phyloP scores from a whole-genome alignment of 176 grass and related monocot species.

The Zea luxurians region DNA sequence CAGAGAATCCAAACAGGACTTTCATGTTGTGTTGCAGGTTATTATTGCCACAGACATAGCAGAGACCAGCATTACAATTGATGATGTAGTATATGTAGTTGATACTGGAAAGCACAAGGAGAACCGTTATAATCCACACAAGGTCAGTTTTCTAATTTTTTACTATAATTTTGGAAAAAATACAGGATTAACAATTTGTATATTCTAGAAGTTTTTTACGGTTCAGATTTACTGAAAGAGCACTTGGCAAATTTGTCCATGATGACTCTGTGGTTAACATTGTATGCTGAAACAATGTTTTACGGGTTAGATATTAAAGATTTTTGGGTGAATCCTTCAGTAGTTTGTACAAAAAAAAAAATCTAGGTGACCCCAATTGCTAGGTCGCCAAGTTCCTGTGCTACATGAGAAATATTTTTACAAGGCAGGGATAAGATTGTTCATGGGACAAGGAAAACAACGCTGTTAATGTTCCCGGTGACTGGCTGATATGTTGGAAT shows the following conservation, averaged over 20 bases:
- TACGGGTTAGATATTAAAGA: constrained; percentile 20
- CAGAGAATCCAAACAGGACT: too few relatives aligned
- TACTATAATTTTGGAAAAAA: constrained; percentile 30
- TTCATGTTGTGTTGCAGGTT: constrained; percentile 59
- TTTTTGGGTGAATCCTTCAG: background rate
- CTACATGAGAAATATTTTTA: background rate
- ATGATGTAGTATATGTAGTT: constrained; percentile 95
- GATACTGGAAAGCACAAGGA: constrained; percentile 96
- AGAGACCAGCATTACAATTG: constrained; percentile 99
- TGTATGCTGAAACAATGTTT: constrained; percentile 2
- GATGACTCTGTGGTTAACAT: background rate
- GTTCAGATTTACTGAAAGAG: background rate
- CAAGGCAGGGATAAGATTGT: background rate
- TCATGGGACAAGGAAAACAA: background rate
- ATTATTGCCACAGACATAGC: constrained; percentile 99
- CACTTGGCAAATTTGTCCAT: constrained; percentile 8
- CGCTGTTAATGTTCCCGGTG: background rate
- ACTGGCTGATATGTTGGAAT: background rate
- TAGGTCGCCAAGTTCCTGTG: background rate
- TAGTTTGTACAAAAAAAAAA: background rate
- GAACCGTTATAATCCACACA: constrained; percentile 93
- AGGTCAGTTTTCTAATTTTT: constrained; percentile 51
- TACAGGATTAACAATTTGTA: constrained; percentile 17
- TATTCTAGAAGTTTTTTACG: background rate
- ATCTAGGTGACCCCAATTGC: background rate